Evolutionary conservation across 106 monocot genomes (phyloP).

Genomic region (Allium fistulosum): DNA sequence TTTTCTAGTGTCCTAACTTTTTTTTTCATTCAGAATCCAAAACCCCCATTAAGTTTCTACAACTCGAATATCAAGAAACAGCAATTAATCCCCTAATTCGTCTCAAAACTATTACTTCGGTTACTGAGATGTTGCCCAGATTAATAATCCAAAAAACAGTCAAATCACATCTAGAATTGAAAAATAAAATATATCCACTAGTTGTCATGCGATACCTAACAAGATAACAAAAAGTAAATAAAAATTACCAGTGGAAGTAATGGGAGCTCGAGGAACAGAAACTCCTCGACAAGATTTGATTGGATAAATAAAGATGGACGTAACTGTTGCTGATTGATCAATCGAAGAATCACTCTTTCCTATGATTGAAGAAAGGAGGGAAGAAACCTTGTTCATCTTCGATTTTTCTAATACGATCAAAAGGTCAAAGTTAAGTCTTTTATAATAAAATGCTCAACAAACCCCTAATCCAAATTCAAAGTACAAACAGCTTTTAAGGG

Average conservation of each 20-base stretch:
- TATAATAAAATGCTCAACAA: too few species aligned
- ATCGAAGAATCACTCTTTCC: neutral
- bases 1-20: too few species aligned
- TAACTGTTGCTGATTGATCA: conserved; percentile 34
- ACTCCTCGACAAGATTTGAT: conserved; percentile 91
- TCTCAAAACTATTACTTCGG: too few species aligned
- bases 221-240: conserved; percentile 1
- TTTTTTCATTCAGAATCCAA: too few species aligned
- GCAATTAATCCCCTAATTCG: too few species aligned
- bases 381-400: conserved; percentile 8
- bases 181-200: neutral
- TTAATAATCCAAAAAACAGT: neutral
- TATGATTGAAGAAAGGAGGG: conserved; percentile 8
- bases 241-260: conserved; percentile 63
- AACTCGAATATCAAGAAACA: too few species aligned
- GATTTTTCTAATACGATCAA: neutral
- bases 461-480: neutral
- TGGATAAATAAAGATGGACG: conserved; percentile 80
- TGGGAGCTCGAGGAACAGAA: conserved; percentile 54
- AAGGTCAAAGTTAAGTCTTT: too few species aligned
- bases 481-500: too few species aligned
- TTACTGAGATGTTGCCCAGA: too few species aligned
- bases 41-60: too few species aligned
- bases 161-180: neutral
- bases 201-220: neutral